A percentile compares a stretch with the other conserved stretches of the same genome.
Evolutionary conservation across 495 filamentous ascomycete genomes (phyloP).

Genomic region (Penicillium malachiteum): DNA sequence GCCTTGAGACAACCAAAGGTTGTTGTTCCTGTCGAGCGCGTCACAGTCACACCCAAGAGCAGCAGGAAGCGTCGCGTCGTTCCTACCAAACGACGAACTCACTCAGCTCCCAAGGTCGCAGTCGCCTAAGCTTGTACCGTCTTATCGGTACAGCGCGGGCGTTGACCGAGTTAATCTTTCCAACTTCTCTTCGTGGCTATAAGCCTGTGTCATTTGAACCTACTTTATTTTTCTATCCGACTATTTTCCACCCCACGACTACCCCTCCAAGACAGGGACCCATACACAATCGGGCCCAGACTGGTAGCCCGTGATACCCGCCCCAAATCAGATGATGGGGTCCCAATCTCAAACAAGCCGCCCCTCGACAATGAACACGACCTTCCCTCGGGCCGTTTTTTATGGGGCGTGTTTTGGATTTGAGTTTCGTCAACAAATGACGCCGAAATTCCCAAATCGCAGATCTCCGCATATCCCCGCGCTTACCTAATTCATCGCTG

Average conservation of each 20-base stretch:
- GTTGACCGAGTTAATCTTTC: slow-evolving; percentile 10
- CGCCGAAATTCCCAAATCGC: slow-evolving; percentile 7
- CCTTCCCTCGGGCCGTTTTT: background rate
- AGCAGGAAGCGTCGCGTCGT: slow-evolving; percentile 39
- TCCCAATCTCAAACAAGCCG: background rate
- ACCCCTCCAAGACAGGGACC: background rate
- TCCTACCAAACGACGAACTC: slow-evolving; percentile 35
- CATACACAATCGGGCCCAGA: slow-evolving; percentile 7
- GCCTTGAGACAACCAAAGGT: slow-evolving; percentile 40
- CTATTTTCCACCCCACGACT: slow-evolving; percentile 4
- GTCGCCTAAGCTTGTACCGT: slow-evolving; percentile 5
- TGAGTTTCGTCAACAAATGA: background rate
- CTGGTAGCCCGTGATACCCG: slow-evolving; percentile 16
- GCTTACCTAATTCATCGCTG: slow-evolving; percentile 33
- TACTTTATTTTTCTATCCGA: background rate
- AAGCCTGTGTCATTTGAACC: background rate
- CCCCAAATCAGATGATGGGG: slow-evolving; percentile 15
- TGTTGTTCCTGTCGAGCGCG: slow-evolving; percentile 29
- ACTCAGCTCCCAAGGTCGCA: slow-evolving; percentile 28
- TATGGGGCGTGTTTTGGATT: background rate
- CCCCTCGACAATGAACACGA: background rate
- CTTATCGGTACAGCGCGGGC: slow-evolving; percentile 22
- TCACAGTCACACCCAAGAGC: slow-evolving; percentile 30
- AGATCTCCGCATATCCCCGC: slow-evolving; percentile 18
- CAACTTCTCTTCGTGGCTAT: slow-evolving; percentile 15